A percentile compares a stretch with the other conserved stretches of the same genome.
Conservation (phyloP, 2,329 filamentous ascomycete species). For the Penicillium sp. region DNA sequence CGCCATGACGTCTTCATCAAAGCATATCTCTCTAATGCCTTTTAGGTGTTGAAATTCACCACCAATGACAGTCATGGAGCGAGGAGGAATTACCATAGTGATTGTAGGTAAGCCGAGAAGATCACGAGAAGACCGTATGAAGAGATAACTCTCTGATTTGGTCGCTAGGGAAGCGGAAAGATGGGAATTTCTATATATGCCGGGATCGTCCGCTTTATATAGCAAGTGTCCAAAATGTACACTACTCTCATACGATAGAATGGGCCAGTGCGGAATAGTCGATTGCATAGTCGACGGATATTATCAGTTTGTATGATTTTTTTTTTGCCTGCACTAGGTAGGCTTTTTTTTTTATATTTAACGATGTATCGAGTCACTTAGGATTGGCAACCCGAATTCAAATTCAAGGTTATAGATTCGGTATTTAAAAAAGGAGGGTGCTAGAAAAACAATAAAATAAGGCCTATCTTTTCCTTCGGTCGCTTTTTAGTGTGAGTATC, state of each 20-base stretch:
- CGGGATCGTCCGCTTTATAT: no score
- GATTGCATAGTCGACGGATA: not conserved
- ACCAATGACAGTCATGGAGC: not conserved
- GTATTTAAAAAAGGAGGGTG: not conserved
- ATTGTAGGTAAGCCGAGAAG: no score
- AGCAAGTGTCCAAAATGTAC: not conserved
- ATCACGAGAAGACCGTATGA: no score
- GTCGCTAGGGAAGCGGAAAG: no score
- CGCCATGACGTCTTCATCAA: not conserved
- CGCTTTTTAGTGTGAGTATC: not conserved
- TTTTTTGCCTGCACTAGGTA: not conserved
- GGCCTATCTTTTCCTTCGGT: not conserved
- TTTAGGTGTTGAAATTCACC: not conserved
- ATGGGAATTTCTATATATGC: no score
- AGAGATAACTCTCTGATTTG: no score
- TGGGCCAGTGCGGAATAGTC: not conserved
- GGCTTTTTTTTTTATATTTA: not conserved
- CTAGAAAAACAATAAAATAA: not conserved
- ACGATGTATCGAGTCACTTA: not conserved
- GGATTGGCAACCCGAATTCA: not conserved
- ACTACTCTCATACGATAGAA: not conserved
- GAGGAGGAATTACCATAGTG: no score
- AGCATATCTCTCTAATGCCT: not conserved
- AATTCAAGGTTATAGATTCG: not conserved
- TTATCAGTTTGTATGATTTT: not conserved